These are phyloP conservation scores for Arachis stenosperma DNA, from an alignment of 306 rosid genomes.

Conservation along the genomic window DNA sequence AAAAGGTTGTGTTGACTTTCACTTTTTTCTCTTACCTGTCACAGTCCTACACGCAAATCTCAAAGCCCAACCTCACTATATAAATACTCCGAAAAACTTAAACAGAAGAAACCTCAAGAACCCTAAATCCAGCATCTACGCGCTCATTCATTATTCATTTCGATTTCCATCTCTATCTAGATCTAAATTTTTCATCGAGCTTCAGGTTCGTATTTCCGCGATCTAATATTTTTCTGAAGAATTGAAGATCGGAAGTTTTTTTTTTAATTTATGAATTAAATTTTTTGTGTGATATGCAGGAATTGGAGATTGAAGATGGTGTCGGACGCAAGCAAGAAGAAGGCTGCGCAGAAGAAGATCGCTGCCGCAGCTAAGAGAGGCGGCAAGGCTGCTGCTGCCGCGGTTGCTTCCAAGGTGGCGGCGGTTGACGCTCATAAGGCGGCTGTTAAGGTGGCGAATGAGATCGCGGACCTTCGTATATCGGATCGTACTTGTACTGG, in stretches of 20 bases:
- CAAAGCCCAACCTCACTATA: background rate
- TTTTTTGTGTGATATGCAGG: background rate
- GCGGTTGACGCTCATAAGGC: constrained; percentile 60
- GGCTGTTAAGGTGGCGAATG: constrained; percentile 61
- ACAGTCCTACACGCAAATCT: constrained; percentile 1
- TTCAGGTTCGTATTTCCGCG: background rate
- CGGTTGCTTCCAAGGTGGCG: constrained; percentile 49
- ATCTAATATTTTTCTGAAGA: background rate
- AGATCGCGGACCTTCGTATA: constrained; percentile 54
- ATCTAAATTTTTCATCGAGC: background rate
- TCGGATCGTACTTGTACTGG: constrained; percentile 98
- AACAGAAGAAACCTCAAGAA: constrained; percentile 16
- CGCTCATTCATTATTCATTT: no score
- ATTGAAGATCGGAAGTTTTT: background rate
- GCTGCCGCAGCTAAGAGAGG: constrained; percentile 98
- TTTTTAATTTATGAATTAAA: background rate
- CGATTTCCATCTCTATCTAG: background rate
- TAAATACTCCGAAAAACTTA: constrained; percentile 13
- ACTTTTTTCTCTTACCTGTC: background rate
- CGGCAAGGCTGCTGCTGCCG: constrained; percentile 65
- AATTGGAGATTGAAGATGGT: constrained; percentile 60
- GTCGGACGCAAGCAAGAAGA: constrained; percentile 97
- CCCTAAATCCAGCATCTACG: constrained; percentile 1
- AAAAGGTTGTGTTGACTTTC: background rate
- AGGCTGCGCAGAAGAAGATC: constrained; percentile 94